Conservation (phyloP, 1,284 basidiomycete species). For the Cryptococcus deneoformans region DNA sequence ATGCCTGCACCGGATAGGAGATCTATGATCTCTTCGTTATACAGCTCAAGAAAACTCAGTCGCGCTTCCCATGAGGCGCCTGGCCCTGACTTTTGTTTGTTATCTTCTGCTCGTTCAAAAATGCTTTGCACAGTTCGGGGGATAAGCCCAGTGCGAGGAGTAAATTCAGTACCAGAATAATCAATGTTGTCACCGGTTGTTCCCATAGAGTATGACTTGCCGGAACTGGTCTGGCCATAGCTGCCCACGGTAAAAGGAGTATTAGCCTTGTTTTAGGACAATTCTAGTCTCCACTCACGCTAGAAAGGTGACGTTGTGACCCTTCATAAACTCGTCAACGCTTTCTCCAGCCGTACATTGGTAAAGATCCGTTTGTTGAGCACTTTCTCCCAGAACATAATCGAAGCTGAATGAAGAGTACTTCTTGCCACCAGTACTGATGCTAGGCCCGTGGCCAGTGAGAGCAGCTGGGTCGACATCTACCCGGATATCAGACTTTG, state of each 20-base stretch:
- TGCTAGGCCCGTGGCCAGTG: constrained; percentile 53
- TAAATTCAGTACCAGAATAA: constrained; percentile 62
- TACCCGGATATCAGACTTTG: constrained; percentile 67
- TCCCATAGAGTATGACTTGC: constrained; percentile 95
- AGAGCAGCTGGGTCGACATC: constrained; percentile 58
- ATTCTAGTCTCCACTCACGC: constrained; percentile 57
- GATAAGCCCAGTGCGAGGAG: constrained; percentile 69
- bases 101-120: constrained; percentile 71
- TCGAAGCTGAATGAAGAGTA: constrained; percentile 92
- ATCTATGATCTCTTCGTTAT: constrained; percentile 96
- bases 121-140: constrained; percentile 92
- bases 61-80: constrained; percentile 58
- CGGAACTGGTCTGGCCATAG: constrained; percentile 93
- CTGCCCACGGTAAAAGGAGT: constrained; percentile 15
- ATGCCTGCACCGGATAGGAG: constrained; percentile 68
- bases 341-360: constrained; percentile 78
- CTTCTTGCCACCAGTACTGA: constrained; percentile 60
- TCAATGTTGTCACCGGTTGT: constrained; percentile 79
- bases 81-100: constrained; percentile 69
- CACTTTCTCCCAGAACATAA: constrained; percentile 79
- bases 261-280: background rate
- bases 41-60: constrained; percentile 88
- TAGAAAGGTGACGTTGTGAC: constrained; percentile 96
- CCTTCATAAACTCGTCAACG: constrained; percentile 86
- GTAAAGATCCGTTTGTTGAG: constrained; percentile 82